Evolutionary conservation across 441 rosid species (phyloP).

Genomic region (Eutrema salsugineum): DNA sequence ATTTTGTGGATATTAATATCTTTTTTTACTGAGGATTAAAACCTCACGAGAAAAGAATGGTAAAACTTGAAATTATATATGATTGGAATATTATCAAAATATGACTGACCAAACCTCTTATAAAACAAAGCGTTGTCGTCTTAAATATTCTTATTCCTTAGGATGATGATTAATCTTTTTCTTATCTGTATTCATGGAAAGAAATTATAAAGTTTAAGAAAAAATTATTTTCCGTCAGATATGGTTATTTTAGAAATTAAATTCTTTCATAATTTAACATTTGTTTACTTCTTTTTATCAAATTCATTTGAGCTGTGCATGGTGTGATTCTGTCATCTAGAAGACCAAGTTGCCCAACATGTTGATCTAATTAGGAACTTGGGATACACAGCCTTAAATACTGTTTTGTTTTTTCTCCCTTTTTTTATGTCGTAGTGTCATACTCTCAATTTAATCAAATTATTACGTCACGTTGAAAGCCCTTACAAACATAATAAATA

Average conservation of each 20-base stretch:
- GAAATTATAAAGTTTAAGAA: background rate
- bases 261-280: background rate
- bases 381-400: constrained; percentile 22
- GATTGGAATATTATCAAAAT: background rate
- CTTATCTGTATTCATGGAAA: background rate
- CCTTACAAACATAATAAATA: constrained; percentile 18
- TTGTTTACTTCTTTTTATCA: background rate
- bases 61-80: too few relatives aligned
- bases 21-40: background rate
- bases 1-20: background rate
- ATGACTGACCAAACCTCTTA: background rate
- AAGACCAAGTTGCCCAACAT: constrained; percentile 29
- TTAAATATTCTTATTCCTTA: background rate
- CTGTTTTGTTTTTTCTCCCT: background rate
- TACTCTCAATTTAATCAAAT: constrained; percentile 23
- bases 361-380: constrained; percentile 5
- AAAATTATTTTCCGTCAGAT: background rate
- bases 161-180: background rate
- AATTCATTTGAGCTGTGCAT: constrained; percentile 18
- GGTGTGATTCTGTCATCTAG: constrained; percentile 29
- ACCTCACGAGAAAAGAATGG: background rate
- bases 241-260: background rate
- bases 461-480: constrained; percentile 13
- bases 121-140: background rate
- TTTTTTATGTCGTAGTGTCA: constrained; percentile 13